Evolutionary conservation across 352 stramenopile genomes (phyloP), one percentile per base, ranked within the genome.

Genomic region (Phytopythium aichiense): DNA sequence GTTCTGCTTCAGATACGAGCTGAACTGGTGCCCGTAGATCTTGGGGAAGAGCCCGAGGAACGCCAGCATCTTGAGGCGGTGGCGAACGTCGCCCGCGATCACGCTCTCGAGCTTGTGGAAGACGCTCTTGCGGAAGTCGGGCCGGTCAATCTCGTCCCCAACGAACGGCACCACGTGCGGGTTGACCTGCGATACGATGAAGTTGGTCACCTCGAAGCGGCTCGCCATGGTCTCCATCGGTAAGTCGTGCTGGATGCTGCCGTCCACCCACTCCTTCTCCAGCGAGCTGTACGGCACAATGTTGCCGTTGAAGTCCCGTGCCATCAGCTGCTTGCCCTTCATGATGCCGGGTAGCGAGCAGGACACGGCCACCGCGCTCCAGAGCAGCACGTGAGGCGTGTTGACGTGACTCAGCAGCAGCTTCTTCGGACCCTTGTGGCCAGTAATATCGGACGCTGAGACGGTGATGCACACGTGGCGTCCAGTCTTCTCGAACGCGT

Each of bases 381-480:
- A 92, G 28, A 98, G 70, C 2, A 96, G 92, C 43, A 98, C 94
- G 58, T 97, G 87, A 0, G 92, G 92, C 7, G 94, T 97, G 45
- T 82, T 97, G 63, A 98, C 94, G 71, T 98, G 92, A 73, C 97
- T 98, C 51, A 98, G 63, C 45, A 98, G 67, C 37, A 98, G 69
- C 57, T 91, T 92, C 62, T 89, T 86, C 8, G 81, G 76, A 4
- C 76, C 76, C 53, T 73, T 97, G 75, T 77, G 92, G 73, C 64
- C 94, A 69, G 80, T 98, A 81, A 83, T 80, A 45, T 94, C 84
- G 30, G 81, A 96, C 12, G 92, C 91, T 0, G 91, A 97, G 2
- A 98, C 92, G 0, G 92, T 98, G 69, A 98, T 98, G 64, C 91
- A 98, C 51, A 98, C 87, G 71, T 97, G 87, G 31, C 96, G 95